Base-by-base conservation (phyloP, 805 yeast species). In the Maudiozyma serrabonitensis region DNA sequence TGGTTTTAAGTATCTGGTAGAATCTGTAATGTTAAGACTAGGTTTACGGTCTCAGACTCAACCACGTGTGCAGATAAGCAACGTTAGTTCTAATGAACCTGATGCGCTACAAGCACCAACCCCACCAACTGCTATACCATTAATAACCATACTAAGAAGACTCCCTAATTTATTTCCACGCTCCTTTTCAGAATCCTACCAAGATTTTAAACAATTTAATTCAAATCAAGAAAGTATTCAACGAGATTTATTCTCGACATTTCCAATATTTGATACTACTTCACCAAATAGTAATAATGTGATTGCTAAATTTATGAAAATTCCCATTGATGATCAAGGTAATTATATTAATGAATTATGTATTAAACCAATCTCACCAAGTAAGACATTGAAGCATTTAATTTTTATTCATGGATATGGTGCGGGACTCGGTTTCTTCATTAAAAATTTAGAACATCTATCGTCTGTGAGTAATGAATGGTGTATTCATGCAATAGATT, bases 381-480 rank as follows among this genome's bases (percentile, higher is more conserved):
- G 39, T 34, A 48, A 52, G 2, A 41, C 49, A 1, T 28, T 64
- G 46, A 69, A 69, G 56, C 77, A 84, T 64, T 65, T 89, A 23
- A 87, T 93, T 0, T 69, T 91, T 46, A 72, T 91, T 12, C 99
- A 91, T 66, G 99, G 99, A 0, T 91, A 91, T 61, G 98, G 96
- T 3, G 97, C 98, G 0, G 93, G 95, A 0, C 69, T 89, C 26
- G 98, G 96, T 0, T 82, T 89, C 56, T 93, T 83, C 58, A 69
- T 84, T 48, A 82, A 82, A 57, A 91, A 89, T 65, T 75, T 86
- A 51, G 84, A 83, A 52, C 70, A 69, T 3, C 64, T 82, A 28
- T 64, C 75, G 1, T 56, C 65, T 32, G 26, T 58, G 15, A 56
- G 66, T 23, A 69, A 75, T 28, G 69, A 75, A 40, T 85, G 93